A percentile compares a stretch with the other conserved stretches of the same genome.
Conservation (phyloP, 1,139 yeast genomes). For the Geotrichum phurueaensis region DNA sequence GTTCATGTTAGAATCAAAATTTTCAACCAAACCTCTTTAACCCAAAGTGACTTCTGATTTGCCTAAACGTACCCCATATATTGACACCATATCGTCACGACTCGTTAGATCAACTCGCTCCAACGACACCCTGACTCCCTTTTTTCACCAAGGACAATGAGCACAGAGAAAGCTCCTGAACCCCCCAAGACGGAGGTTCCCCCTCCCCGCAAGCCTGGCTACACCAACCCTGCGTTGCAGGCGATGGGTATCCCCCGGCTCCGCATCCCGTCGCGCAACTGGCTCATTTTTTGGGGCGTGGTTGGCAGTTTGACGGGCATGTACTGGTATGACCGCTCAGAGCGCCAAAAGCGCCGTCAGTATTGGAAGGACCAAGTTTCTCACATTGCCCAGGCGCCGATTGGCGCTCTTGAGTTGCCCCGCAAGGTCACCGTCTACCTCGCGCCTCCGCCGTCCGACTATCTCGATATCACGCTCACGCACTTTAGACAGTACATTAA, state of each 20-base stretch:
- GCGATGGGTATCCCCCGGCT: conserved; percentile 81
- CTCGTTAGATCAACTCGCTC: not conserved
- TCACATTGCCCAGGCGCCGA: conserved; percentile 42
- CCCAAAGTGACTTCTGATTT: not conserved
- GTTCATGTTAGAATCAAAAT: not conserved
- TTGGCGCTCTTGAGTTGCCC: conserved; percentile 51
- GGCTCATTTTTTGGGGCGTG: conserved; percentile 85
- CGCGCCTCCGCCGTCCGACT: conserved; percentile 96
- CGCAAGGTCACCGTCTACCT: conserved; percentile 76
- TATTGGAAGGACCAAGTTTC: conserved; percentile 62
- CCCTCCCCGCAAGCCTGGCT: conserved; percentile 37
- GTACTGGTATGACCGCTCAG: conserved; percentile 66
- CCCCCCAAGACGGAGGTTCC: conserved; percentile 8
- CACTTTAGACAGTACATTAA: conserved; percentile 77
- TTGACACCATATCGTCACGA: not conserved
- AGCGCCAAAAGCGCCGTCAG: conserved; percentile 60
- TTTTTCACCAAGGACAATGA: not conserved
- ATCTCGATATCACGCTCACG: conserved; percentile 65
- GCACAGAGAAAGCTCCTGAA: conserved; percentile 9
- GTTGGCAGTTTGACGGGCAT: conserved; percentile 64
- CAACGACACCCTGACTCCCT: not conserved
- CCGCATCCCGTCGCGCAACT: conserved; percentile 81
- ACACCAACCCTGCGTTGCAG: conserved; percentile 77
- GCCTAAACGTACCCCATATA: not conserved
- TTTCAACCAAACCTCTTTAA: not conserved